Conservation (phyloP, 2,329 filamentous ascomycete species). For the Neofusicoccum sp. region DNA sequence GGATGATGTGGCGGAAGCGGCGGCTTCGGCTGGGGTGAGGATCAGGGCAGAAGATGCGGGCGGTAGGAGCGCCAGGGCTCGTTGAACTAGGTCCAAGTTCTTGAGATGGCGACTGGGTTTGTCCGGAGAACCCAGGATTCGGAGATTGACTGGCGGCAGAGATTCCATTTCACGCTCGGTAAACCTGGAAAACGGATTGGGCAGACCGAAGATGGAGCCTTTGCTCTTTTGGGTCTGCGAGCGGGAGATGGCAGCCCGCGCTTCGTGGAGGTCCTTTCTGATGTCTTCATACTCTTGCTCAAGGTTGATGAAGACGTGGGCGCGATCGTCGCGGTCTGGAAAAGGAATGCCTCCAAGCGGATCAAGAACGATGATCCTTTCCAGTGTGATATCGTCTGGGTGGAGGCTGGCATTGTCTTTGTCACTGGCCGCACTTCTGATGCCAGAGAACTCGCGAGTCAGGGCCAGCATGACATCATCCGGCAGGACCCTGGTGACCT, state of each 20-base stretch:
- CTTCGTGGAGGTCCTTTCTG: slow-evolving; percentile 54
- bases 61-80: slow-evolving; percentile 72
- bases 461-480: slow-evolving; percentile 73
- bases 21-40: slow-evolving; percentile 81
- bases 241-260: slow-evolving; percentile 26
- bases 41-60: slow-evolving; percentile 83
- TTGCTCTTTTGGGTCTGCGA: not conserved
- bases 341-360: slow-evolving; percentile 80
- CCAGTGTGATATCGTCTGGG: slow-evolving; percentile 47
- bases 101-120: slow-evolving; percentile 52
- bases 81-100: slow-evolving; percentile 72
- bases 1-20: slow-evolving; percentile 51
- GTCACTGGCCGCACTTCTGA: slow-evolving; percentile 39
- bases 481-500: slow-evolving; percentile 46
- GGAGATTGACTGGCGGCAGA: slow-evolving; percentile 25
- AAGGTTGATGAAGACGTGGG: slow-evolving; percentile 87
- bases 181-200: slow-evolving; percentile 48
- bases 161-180: slow-evolving; percentile 29
- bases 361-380: slow-evolving; percentile 86
- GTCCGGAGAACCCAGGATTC: slow-evolving; percentile 5
- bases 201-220: slow-evolving; percentile 27
- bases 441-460: slow-evolving; percentile 70
- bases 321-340: slow-evolving; percentile 56
- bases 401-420: not conserved
- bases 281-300: slow-evolving; percentile 82